A percentile compares a stretch with the other conserved stretches of the same genome.
Evolutionary conservation across 192 early-diverging fungal genomes (phyloP).

Genomic region (Coemansia sp.): DNA sequence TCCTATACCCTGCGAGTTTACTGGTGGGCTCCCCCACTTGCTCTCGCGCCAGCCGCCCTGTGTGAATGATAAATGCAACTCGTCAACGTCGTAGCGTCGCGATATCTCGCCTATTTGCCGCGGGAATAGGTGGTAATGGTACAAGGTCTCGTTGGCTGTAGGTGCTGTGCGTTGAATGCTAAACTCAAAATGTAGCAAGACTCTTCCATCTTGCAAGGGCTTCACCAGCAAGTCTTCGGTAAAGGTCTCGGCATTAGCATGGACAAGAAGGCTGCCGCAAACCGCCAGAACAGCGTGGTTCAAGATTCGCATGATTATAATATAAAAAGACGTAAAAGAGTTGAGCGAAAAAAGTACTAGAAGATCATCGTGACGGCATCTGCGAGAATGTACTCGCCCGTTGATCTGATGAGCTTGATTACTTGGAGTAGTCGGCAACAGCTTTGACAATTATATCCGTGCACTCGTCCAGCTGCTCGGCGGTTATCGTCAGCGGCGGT

Average conservation of each 20-base stretch:
- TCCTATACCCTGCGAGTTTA: constrained; percentile 69
- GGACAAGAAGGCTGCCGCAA: neutral
- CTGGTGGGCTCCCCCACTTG: constrained; percentile 68
- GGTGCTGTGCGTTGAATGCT: constrained; percentile 44
- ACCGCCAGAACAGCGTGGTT: constrained; percentile 14
- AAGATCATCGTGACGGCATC: neutral
- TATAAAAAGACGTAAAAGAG: neutral
- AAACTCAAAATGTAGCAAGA: constrained; percentile 85
- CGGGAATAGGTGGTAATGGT: constrained; percentile 83
- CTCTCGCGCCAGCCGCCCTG: constrained; percentile 87
- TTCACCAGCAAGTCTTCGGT: constrained; percentile 71
- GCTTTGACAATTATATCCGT: constrained; percentile 78
- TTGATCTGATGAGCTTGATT: neutral
- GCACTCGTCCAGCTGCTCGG: constrained; percentile 82
- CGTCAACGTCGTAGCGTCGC: constrained; percentile 71
- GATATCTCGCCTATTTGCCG: constrained; percentile 84
- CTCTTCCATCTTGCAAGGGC: constrained; percentile 75
- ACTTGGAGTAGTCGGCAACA: constrained; percentile 65
- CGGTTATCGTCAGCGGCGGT: constrained; percentile 94
- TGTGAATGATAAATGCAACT: constrained; percentile 87
- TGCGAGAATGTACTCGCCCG: too few species aligned
- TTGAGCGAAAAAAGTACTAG: neutral
- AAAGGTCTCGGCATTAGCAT: constrained; percentile 55
- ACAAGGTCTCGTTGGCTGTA: constrained; percentile 31
- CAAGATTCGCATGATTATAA: constrained; percentile 13